Base-by-base conservation (phyloP, 768 basidiomycete species). In the Tulasnella sp. region DNA sequence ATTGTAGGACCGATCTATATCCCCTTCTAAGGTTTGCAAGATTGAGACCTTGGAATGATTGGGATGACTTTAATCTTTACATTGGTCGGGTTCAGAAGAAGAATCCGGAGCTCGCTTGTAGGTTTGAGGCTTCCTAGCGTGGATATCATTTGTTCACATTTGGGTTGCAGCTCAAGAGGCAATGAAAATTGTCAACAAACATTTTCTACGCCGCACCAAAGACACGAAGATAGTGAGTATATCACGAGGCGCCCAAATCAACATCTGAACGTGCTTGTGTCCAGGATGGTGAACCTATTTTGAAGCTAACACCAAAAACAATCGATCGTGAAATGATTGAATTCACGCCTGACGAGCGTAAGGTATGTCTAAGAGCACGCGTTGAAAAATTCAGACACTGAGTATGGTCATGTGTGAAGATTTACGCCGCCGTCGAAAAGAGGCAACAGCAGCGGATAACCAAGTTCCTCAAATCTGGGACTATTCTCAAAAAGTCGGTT, bases 201-300 rank as follows among this genome's bases (percentile, higher is more conserved):
- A 82, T 46, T 63, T 86, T 22, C 67, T 89, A n/a, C 72, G 86
- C 3, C 71, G 87, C 3, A 86, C 79, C 24, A 88, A 88, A 60
- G 68, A 79, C 53, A 73, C 80, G 0, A 59, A 63, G 35, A 60
- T 76, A n/a, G n/a, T n/a, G n/a, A 29, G 68, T 67, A 20, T 25
- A 58, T 55, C 7, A 24, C 19, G 15, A 5, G 28, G 24, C 19
- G 34, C 19, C 19, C 20, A 19, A 24, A 2, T 29, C 5, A 8
- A 7, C 1, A 51, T 20, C 33, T 19, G 15, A n/a, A 10, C 25
- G 16, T 9, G 40, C 12, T 37, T n/a, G 13, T 8, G 9, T 53
- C 5, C 44, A 69, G 55, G 83, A 88, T 57, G 84, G 84, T 1
- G 67, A 78, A 54, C 80, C 79, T 2, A 71, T 87, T 32, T 66